Evolutionary conservation across 164 flowering plant species (phyloP).

Genomic region (Stephania cephalantha): DNA sequence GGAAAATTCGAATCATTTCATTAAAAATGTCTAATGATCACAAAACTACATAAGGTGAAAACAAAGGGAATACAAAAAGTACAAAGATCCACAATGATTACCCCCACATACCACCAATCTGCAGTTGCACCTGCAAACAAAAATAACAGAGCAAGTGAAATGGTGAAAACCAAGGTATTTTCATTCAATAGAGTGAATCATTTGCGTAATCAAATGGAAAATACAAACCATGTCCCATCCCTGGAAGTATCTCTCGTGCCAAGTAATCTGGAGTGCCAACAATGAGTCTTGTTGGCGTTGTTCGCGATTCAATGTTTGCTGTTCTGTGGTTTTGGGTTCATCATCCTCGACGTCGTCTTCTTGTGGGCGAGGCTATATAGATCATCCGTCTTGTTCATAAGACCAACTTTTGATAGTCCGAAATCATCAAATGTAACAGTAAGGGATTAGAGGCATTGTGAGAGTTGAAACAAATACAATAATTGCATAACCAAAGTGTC

Average conservation of each 20-base stretch:
- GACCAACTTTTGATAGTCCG: slow-evolving; percentile 98
- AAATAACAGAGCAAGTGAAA: slow-evolving; percentile 7
- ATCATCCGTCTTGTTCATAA: slow-evolving; percentile 96
- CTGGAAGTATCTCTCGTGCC: slow-evolving; percentile 99
- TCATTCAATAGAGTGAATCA: neutral
- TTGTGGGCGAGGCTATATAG: slow-evolving; percentile 60
- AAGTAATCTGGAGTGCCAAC: slow-evolving; percentile 99
- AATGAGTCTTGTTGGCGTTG: slow-evolving; percentile 59
- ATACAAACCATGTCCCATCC: slow-evolving; percentile 90
- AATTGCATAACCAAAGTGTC: slow-evolving; percentile 5
- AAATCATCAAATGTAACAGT: slow-evolving; percentile 98
- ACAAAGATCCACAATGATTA: slow-evolving; percentile 92
- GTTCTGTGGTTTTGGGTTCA: slow-evolving; percentile 32
- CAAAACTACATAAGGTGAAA: no score
- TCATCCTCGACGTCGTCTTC: slow-evolving; percentile 45
- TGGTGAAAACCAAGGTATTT: neutral
- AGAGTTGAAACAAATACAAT: slow-evolving; percentile 27
- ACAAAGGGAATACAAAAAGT: no score
- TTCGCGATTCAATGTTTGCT: slow-evolving; percentile 41
- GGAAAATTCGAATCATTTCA: no score
- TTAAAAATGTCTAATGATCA: no score
- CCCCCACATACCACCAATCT: slow-evolving; percentile 99
- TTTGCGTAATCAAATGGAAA: slow-evolving; percentile 6
- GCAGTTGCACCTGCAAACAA: slow-evolving; percentile 72
- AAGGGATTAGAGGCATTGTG: slow-evolving; percentile 39